Percentiles rank a stretch among this genome's conserved stretches.
Evolutionary conservation across 305 asterid species (phyloP).

Genomic region (Fraxinus albicans): DNA sequence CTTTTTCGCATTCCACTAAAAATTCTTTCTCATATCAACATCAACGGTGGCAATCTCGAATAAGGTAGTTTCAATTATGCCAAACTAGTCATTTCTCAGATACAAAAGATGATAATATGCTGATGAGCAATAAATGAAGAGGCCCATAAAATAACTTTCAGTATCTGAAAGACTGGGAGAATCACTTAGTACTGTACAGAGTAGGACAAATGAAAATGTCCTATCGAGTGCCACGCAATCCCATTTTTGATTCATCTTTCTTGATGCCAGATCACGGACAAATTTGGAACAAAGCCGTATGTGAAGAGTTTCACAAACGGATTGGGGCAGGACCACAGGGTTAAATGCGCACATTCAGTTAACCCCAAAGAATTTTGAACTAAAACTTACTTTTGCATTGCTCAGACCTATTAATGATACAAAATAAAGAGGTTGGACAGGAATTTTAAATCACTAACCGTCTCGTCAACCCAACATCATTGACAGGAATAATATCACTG

Average conservation of each 20-base stretch:
- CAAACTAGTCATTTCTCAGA: neutral
- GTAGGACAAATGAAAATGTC: neutral
- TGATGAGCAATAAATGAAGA: neutral
- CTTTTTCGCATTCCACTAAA: neutral
- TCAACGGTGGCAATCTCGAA: neutral
- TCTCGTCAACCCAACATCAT: slow-evolving; percentile 50
- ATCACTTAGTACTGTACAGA: neutral
- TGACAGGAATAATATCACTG: slow-evolving; percentile 33
- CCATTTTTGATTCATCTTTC: neutral
- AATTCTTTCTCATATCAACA: neutral
- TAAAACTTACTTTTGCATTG: neutral
- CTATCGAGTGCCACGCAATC: neutral
- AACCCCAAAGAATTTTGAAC: slow-evolving; percentile 5
- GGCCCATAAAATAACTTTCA: neutral
- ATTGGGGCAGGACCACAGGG: neutral
- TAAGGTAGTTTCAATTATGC: neutral
- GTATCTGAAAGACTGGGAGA: neutral
- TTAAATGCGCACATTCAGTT: slow-evolving; percentile 4
- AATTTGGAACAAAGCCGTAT: neutral
- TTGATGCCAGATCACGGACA: neutral
- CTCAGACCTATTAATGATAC: slow-evolving; percentile 13
- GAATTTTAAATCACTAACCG: slow-evolving; percentile 45
- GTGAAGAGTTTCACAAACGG: neutral
- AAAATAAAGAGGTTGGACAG: neutral
- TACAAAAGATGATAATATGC: neutral